These are phyloP conservation scores for Eucalyptus lansdowneana DNA, from an alignment of 345 rosid genomes.

Conservation along the genomic window DNA sequence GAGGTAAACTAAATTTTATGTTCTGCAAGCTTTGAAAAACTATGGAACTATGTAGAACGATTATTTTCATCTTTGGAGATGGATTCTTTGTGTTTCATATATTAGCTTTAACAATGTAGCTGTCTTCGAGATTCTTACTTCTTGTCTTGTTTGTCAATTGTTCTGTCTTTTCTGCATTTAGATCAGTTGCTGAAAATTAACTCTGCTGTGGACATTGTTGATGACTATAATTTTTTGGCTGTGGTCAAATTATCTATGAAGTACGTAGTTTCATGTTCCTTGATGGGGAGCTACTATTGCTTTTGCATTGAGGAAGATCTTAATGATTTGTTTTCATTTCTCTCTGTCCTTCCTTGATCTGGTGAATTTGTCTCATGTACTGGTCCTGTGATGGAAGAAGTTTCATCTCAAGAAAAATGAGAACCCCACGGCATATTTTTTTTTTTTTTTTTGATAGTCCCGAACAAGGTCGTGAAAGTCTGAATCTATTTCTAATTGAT, in stretches of 20 bases:
- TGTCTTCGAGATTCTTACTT: neutral
- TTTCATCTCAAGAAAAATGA: neutral
- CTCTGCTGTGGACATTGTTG: neutral
- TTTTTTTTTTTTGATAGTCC: too few species aligned
- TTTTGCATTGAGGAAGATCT: neutral
- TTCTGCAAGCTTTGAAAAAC: neutral
- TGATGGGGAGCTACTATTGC: neutral
- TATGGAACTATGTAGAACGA: neutral
- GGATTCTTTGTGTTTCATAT: neutral
- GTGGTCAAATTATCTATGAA: neutral
- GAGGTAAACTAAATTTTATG: neutral
- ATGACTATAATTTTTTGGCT: neutral
- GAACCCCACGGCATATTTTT: neutral
- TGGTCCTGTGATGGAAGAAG: neutral
- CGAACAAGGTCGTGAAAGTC: neutral
- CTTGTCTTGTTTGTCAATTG: neutral
- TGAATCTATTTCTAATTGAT: neutral
- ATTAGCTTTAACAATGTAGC: neutral
- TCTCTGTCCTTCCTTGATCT: neutral
- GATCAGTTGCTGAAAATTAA: neutral
- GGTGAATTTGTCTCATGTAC: neutral
- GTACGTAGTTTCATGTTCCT: neutral
- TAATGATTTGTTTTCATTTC: neutral
- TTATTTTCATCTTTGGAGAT: neutral
- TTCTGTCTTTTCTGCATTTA: neutral